A percentile compares a stretch with the other conserved stretches of the same genome.
These are phyloP conservation scores for Hypoxylon sp. DNA, from an alignment of 2,329 filamentous ascomycete species.

Conservation along the genomic window DNA sequence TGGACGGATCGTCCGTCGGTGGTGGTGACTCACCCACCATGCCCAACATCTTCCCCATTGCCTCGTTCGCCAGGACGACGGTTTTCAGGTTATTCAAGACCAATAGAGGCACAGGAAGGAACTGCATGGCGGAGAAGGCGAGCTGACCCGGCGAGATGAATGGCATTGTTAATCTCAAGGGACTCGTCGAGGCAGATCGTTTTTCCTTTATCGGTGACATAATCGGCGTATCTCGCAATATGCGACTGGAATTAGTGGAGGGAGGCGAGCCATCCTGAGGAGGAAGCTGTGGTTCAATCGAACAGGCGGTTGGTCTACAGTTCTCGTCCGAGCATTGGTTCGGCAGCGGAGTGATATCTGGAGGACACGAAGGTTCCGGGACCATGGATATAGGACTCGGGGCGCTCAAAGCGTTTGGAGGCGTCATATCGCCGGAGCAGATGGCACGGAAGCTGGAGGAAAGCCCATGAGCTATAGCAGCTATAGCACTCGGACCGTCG, in stretches of 20 bases:
- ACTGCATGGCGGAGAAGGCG: slow-evolving; percentile 79
- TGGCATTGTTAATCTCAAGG: slow-evolving; percentile 61
- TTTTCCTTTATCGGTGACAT: slow-evolving; percentile 41
- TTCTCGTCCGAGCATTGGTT: slow-evolving; percentile 32
- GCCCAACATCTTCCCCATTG: slow-evolving; percentile 78
- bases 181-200: slow-evolving; percentile 54
- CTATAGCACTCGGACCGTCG: slow-evolving; percentile 21
- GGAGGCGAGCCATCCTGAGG: slow-evolving; percentile 34
- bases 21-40: slow-evolving; percentile 63
- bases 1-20: slow-evolving; percentile 59
- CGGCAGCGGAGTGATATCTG: slow-evolving; percentile 27
- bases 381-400: slow-evolving; percentile 34
- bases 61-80: slow-evolving; percentile 80
- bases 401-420: slow-evolving; percentile 37
- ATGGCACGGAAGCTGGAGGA: slow-evolving; percentile 33
- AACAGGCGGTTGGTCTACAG: slow-evolving; percentile 12
- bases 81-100: slow-evolving; percentile 79
- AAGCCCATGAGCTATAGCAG: slow-evolving; percentile 39
- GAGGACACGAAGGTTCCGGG: slow-evolving; percentile 33
- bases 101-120: slow-evolving; percentile 79
- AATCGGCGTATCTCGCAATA: slow-evolving; percentile 31
- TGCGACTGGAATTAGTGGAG: slow-evolving; percentile 25
- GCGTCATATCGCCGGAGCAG: slow-evolving; percentile 48
- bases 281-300: slow-evolving; percentile 24
- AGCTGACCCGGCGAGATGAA: slow-evolving; percentile 67